Evolutionary conservation across 306 rosid genomes (phyloP), one percentile per base, ranked within the genome.

Genomic region (Abrus precatorius): DNA sequence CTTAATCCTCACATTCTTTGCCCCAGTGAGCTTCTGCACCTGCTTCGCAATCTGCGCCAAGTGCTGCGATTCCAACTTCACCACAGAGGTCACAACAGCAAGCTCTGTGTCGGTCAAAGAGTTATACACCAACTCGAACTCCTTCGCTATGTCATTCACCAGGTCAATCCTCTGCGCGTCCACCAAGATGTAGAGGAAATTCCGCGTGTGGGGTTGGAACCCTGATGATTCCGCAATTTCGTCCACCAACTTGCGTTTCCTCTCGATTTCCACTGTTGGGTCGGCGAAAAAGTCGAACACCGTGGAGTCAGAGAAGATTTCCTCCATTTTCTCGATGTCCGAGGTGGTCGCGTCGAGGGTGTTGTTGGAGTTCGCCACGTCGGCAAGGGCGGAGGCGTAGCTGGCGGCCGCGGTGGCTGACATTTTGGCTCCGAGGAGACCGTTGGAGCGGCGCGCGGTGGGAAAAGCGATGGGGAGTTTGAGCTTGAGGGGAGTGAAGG

Each of bases 11-110:
- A 95, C 97, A 14, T 93, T 95, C 59, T 89, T 88, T 0, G 98
- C 92, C 2, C 97, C 99, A 0, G 94, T 93, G 44, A 95, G 85
- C 72, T 93, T 95, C 94, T 95, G 99, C 69, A 95, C 97, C 89
- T 92, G 98, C 86, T 93, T 95, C 9, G 96, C 97, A 2, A 95
- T 95, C 89, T 95, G 98, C 6, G 99, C 87, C 87, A 95, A 69
- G 81, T 95, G 98, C 85, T 93, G 90, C 48, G 95, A 80, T 82
- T 95, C 99, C 83, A 95, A 69, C 56, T 85, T 68, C 92, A 95
- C 98, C 68, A 95, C 97, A n/a, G 99, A 95, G 63, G 88, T 89
- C 84, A 93, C 99, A 30, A 91, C 84, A 0, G 92, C 98, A 1
- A 89, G 77, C 76, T 90, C 96, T 2, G 99, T 95, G 2, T 91